Percentiles rank a stretch among this genome's conserved stretches.
phyloP scores from a whole-genome alignment of 768 basidiomycete genomes.

The Hydnomerulius pinastri region DNA sequence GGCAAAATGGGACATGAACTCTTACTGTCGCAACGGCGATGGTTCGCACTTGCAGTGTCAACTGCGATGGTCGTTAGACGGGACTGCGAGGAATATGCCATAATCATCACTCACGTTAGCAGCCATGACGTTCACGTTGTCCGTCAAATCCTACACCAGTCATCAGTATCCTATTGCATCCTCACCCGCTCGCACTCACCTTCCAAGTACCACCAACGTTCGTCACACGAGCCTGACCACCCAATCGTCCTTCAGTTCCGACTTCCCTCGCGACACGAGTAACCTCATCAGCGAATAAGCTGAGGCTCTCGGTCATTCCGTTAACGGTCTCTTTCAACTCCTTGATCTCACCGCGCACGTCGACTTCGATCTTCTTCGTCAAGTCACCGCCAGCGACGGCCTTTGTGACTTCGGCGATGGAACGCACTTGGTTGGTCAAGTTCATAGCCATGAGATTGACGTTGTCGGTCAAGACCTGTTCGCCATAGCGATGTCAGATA shows the following conservation, averaged over 20 bases:
- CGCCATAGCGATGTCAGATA: conserved; percentile 19
- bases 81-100: not conserved
- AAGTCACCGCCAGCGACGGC: conserved; percentile 93
- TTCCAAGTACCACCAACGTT: conserved; percentile 98
- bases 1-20: conserved; percentile 9
- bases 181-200: conserved; percentile 26
- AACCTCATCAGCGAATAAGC: conserved; percentile 82
- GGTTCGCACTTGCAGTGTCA: conserved; percentile 91
- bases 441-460: conserved; percentile 92
- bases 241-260: conserved; percentile 93
- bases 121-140: conserved; percentile 96
- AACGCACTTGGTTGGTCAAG: conserved; percentile 87
- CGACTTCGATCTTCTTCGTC: conserved; percentile 90
- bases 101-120: conserved; percentile 62
- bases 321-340: conserved; percentile 93
- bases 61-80: conserved; percentile 38
- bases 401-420: conserved; percentile 89
- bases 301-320: conserved; percentile 88
- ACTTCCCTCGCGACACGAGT: conserved; percentile 93
- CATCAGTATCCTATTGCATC: not conserved
- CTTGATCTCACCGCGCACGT: conserved; percentile 89
- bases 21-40: conserved; percentile 90
- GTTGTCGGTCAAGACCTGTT: conserved; percentile 66
- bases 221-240: conserved; percentile 91
- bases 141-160: conserved; percentile 70